A percentile compares a stretch with the other conserved stretches of the same genome.
These are phyloP conservation scores for Borovskyia barvae DNA, from an alignment of 208 protist species.

Conservation along the genomic window DNA sequence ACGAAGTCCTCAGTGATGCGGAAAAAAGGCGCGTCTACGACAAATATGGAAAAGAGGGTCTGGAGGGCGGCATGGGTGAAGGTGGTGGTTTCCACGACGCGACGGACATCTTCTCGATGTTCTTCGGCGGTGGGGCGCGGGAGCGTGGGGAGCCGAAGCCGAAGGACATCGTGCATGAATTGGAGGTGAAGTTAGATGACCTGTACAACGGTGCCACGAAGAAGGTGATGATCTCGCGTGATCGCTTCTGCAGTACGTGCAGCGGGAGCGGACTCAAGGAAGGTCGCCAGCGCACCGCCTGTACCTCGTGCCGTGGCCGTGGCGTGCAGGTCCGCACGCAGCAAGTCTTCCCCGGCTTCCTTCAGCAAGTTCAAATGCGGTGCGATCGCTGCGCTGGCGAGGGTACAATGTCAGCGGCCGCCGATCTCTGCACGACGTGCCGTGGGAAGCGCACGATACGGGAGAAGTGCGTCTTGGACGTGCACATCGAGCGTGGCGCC, in stretches of 20 bases:
- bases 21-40: constrained; percentile 98
- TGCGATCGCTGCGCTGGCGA: constrained; percentile 92
- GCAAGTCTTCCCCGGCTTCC: constrained; percentile 94
- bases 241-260: constrained; percentile 75
- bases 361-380: constrained; percentile 85
- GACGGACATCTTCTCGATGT: constrained; percentile 85
- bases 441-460: constrained; percentile 88
- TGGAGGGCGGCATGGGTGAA: constrained; percentile 82
- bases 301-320: constrained; percentile 87
- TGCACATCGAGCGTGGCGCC: constrained; percentile 95
- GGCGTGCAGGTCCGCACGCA: constrained; percentile 87
- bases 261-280: constrained; percentile 51
- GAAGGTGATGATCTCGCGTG: constrained; percentile 88
- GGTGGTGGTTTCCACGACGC: constrained; percentile 61
- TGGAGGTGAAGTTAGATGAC: constrained; percentile 95
- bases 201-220: constrained; percentile 95
- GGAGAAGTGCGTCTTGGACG: constrained; percentile 94
- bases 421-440: constrained; percentile 93
- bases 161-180: constrained; percentile 91
- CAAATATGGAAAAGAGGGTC: constrained; percentile 95
- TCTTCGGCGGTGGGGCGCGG: constrained; percentile 76
- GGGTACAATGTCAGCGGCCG: constrained; percentile 63
- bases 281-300: constrained; percentile 58
- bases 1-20: constrained; percentile 95
- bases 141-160: constrained; percentile 85